phyloP scores from a whole-genome alignment of 2,329 filamentous ascomycete species.

The Cordyceps pruinosa region DNA sequence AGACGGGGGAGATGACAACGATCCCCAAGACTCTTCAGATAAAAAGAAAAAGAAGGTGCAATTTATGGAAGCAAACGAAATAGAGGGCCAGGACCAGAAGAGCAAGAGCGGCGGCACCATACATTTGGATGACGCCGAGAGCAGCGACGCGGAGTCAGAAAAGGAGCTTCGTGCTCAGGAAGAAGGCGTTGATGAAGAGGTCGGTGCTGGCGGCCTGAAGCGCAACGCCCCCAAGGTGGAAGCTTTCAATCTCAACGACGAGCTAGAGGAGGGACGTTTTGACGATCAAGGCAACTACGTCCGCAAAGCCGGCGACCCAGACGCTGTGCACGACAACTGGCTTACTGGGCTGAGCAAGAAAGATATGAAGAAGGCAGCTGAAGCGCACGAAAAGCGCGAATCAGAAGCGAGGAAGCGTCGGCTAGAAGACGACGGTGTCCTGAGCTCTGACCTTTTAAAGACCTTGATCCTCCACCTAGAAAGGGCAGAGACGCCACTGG shows the following conservation, averaged over 20 bases:
- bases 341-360: slow-evolving; percentile 88
- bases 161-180: slow-evolving; percentile 66
- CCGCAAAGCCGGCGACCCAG: slow-evolving; percentile 79
- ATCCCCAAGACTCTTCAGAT: slow-evolving; percentile 38
- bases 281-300: slow-evolving; percentile 89
- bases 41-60: slow-evolving; percentile 56
- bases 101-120: slow-evolving; percentile 72
- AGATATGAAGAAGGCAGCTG: slow-evolving; percentile 81
- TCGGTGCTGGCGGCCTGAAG: slow-evolving; percentile 86
- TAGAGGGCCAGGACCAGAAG: slow-evolving; percentile 69
- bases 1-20: slow-evolving; percentile 37
- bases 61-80: slow-evolving; percentile 54
- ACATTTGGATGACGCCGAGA: slow-evolving; percentile 49
- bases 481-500: slow-evolving; percentile 75
- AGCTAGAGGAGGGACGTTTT: slow-evolving; percentile 89
- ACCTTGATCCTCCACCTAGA: slow-evolving; percentile 68
- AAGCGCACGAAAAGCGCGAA: slow-evolving; percentile 80
- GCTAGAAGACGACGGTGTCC: slow-evolving; percentile 64
- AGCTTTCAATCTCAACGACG: slow-evolving; percentile 86
- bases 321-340: slow-evolving; percentile 88
- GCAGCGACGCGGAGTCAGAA: slow-evolving; percentile 59
- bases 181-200: slow-evolving; percentile 75
- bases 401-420: slow-evolving; percentile 65
- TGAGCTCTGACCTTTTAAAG: slow-evolving; percentile 67
- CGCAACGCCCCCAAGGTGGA: slow-evolving; percentile 89